Base-by-base conservation (phyloP, 257 asterid species). In the Jaltomata sinuosa region DNA sequence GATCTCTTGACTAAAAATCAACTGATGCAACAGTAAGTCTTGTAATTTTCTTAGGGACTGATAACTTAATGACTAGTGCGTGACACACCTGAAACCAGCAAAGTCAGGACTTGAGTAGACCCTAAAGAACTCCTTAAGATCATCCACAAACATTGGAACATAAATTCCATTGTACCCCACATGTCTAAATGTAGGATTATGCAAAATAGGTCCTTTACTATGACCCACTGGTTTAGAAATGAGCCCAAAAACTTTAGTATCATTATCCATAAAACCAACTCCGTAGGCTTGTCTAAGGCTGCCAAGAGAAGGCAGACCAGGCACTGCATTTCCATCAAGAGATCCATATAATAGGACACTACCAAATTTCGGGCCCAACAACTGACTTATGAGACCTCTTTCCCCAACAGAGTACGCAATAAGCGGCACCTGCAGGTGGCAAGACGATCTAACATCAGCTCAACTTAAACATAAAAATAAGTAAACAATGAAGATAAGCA, bases 131-230 rank as follows among this genome's bases (percentile, higher is more conserved):
- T 90, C 91, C 89, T 90, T 85, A 65, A 92, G 92, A 87, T 92
- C 87, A 87, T 92, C 96, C 57, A 92, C 96, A 81, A 90, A 83
- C 96, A 92, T 92, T 18, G 94, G 96, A 72, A 92, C 91, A 77
- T 92, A 92, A 25, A 91, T 82, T 83, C 92, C 96, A 80, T 92
- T 90, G 85, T 85, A 92, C 29, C 89, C 89, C 29, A 85, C 89
- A 71, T 89, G 88, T 81, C 92, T 84, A 40, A 93, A 89, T 29
- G 94, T 85, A 45, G 93, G 97, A 88, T 93, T 93, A 84, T 93
- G 94, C 90, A 93, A 85, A 65, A 93, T 71, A 21, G 97, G 97
- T 83, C 97, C 97, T 84, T 93, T 93, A 87, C 94, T 93, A 38
- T 93, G 97, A 84, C 91, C 84, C 25, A 93, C 94, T 36, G 97